Base-by-base conservation (phyloP, 2,329 filamentous ascomycete species). In the Trichoderma arundinaceum region DNA sequence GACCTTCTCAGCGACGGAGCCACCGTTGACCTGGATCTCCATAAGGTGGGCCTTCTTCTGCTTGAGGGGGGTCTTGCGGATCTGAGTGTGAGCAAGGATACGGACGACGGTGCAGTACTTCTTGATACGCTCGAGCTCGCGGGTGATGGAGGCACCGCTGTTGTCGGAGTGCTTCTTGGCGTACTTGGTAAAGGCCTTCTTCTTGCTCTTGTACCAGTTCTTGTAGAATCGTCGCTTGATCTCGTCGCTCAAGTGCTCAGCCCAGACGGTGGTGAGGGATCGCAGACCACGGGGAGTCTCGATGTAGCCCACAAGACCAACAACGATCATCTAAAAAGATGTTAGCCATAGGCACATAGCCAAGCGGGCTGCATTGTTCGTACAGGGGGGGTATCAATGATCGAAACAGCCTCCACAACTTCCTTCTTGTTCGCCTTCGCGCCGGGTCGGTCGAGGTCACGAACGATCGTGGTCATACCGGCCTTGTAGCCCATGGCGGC, bases 201-300 rank as follows among this genome's bases (percentile, higher is more conserved):
- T 98, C 94, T 99, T 99, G 89, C 90, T 93, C 91, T 97, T 97
- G 92, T 99, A 99, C 95, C 95, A 99, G 91, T 99, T 99, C 93
- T 98, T 98, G 92, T 99, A 99, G 92, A 99, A 99, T 81, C 95
- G 92, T 79, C 95, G 92, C 91, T 97, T 97, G 83, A 99, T 81
- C 86, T 98, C 95, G 83, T 99, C 95, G 84, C 91, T 92, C 83
- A 99, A 84, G 83, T 99, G 95, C 90, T 98, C 95, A 79, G 95
- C 95, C 95, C 95, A 99, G 81, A 99, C 92, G 80, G 95, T 98
- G 82, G 94, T 97, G 83, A 99, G 93, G 74, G 95, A 99, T 83
- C 95, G 94, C 79, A 99, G 93, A 86, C 95, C 95, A 79, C 95
- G 95, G 83, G 95, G 95, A 80, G 95, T 99, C 89, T 99, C 95